A percentile compares a stretch with the other conserved stretches of the same genome.
Evolutionary conservation across 169 alveolate species (phyloP).

Genomic region (Eimeria brunetti): DNA sequence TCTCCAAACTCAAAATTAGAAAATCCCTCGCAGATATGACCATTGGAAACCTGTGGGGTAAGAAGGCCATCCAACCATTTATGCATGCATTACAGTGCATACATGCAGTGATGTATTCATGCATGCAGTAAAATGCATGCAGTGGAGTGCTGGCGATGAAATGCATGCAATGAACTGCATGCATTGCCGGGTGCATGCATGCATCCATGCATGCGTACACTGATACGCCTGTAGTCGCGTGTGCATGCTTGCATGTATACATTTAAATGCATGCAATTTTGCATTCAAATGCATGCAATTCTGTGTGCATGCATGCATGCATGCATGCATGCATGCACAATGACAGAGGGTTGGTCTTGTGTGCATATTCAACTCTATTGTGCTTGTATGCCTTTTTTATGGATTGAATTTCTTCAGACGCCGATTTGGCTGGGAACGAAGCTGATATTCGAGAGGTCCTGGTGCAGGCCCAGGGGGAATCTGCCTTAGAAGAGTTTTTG

Average conservation of each 20-base stretch:
- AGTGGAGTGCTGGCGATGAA: too few relatives aligned
- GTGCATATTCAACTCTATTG: too few relatives aligned
- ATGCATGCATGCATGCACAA: conserved; percentile 12
- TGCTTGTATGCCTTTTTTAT: too few relatives aligned
- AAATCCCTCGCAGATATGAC: conserved; percentile 90
- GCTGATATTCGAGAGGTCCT: conserved; percentile 91
- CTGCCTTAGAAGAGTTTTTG: conserved; percentile 95
- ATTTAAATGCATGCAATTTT: too few relatives aligned
- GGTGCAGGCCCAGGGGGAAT: conserved; percentile 98
- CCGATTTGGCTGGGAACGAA: conserved; percentile 84
- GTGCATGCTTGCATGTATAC: too few relatives aligned
- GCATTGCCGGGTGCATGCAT: too few relatives aligned
- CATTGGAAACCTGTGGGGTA: conserved; percentile 94
- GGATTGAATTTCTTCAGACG: conserved; percentile 57
- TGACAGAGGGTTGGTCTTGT: too few relatives aligned
- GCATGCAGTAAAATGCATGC: too few relatives aligned
- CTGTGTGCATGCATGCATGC: neutral
- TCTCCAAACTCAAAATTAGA: conserved; percentile 88
- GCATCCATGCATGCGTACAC: too few relatives aligned
- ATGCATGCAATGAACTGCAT: too few relatives aligned
- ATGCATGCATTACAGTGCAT: neutral
- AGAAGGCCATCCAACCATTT: neutral
- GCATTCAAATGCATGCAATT: too few relatives aligned
- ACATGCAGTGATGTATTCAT: neutral
- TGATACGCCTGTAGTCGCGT: too few relatives aligned